These are phyloP conservation scores for Xylaria longipes DNA, from an alignment of 495 filamentous ascomycete genomes.

Conservation along the genomic window DNA sequence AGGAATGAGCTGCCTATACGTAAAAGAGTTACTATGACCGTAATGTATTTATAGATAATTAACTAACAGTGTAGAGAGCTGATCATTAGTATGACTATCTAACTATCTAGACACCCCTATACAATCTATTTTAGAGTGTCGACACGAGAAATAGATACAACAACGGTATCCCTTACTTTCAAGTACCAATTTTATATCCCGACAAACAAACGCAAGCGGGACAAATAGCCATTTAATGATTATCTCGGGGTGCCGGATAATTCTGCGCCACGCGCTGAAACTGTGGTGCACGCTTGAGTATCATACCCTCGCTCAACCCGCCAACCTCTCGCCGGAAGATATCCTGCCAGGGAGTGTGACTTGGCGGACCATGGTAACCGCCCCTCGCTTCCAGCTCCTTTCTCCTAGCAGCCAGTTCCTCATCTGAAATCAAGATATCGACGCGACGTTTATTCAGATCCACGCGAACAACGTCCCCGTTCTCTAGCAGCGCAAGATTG, in stretches of 20 bases:
- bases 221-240: constrained; percentile 46
- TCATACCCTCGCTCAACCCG: constrained; percentile 61
- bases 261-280: constrained; percentile 60
- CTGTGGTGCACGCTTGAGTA: constrained; percentile 55
- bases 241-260: constrained; percentile 53
- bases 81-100: background rate
- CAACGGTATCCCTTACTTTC: background rate
- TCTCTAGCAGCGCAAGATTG: constrained; percentile 59
- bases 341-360: constrained; percentile 30
- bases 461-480: constrained; percentile 63
- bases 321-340: constrained; percentile 40
- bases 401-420: constrained; percentile 19
- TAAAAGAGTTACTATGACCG: background rate
- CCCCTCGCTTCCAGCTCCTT: constrained; percentile 13
- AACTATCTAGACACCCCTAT: background rate
- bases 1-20: background rate
- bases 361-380: constrained; percentile 24
- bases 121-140: background rate
- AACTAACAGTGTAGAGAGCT: background rate
- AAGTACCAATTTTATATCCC: background rate
- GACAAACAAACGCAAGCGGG: background rate
- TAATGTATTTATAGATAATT: background rate
- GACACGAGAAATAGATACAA: background rate
- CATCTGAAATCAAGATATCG: constrained; percentile 57
- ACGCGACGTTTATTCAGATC: constrained; percentile 61